Base-by-base conservation (phyloP, 352 stramenopile genomes). In the Phytopythium helicoides region DNA sequence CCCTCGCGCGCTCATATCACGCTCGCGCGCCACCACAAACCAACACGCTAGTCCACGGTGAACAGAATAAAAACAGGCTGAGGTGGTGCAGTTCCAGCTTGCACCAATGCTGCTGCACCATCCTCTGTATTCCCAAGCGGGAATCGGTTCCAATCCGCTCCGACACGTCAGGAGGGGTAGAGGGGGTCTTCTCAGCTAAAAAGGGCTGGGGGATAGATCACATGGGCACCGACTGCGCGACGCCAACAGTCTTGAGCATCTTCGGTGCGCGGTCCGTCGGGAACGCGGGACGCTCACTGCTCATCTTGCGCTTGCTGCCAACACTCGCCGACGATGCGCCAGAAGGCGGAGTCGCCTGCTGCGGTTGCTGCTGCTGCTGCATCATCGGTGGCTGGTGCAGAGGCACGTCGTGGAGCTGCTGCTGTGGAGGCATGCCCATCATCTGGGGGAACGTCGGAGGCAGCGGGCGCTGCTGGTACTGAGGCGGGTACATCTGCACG, bases 391-490 rank as follows among this genome's bases (percentile, higher is more conserved):
- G 41, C 23, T 63, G 62, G 56, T 68, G 64, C 15, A 60, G 60
- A 11, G 18, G 15, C 11, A 47, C 56, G 23, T 64, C 51, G 10
- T 52, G 59, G 48, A 66, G 59, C 49, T 53, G 53, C 31, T 62
- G 56, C 46, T 33, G 28, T n/a, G 45, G 45, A 4, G 45, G 45
- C 31, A 52, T 40, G 38, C 72, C 70, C 68, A 86, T 86, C 63
- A 80, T 86, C 49, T 84, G 64, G 4, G 69, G 73, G 55, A 87
- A 86, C 26, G 68, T 68, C 26, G 71, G 68, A 6, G 73, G 62
- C 25, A 87, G 59, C 0, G 67, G 56, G 56, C 79, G 73, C 21
- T 51, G 40, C 16, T 52, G 50, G 46, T 68, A 52, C 19, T 47
- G 52, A 15, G 61, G 47, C 46, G 54, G 56, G 34, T 62, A 65